These are phyloP conservation scores for Solanum pinnatisectum DNA, from an alignment of 257 asterid genomes.

Conservation along the genomic window DNA sequence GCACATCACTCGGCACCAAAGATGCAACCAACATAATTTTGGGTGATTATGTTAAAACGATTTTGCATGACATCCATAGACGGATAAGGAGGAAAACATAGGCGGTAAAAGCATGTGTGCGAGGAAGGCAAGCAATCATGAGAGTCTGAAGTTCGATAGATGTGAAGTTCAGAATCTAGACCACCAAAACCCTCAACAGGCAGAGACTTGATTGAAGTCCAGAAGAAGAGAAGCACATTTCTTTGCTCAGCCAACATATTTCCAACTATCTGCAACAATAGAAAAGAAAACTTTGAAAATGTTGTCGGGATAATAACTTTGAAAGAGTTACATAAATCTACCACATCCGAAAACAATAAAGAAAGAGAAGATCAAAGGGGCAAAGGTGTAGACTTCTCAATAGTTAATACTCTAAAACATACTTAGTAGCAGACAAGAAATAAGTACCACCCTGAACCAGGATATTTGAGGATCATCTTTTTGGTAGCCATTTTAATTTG, in stretches of 20 bases:
- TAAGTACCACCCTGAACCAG: constrained; percentile 88
- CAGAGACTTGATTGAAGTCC: constrained; percentile 78
- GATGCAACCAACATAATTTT: constrained; percentile 81
- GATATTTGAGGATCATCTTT: constrained; percentile 62
- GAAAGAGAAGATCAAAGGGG: neutral
- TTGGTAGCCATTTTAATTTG: constrained; percentile 58
- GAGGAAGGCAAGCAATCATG: constrained; percentile 64
- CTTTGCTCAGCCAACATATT: constrained; percentile 61
- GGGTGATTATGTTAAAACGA: constrained; percentile 57
- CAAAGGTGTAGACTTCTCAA: neutral
- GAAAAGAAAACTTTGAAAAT: neutral
- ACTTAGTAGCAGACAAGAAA: neutral
- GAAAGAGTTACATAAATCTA: neutral
- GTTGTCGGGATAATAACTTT: neutral
- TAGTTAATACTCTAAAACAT: neutral
- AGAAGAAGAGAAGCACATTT: constrained; percentile 72
- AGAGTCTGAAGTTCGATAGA: constrained; percentile 38
- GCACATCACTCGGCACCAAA: constrained; percentile 62
- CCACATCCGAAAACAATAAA: neutral
- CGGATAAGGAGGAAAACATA: constrained; percentile 69
- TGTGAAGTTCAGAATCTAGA: constrained; percentile 59
- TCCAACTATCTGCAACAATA: constrained; percentile 41
- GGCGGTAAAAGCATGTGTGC: constrained; percentile 75
- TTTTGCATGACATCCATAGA: constrained; percentile 28
- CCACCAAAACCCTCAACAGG: constrained; percentile 84